Evolutionary conservation across 2,329 filamentous ascomycete genomes (phyloP), one percentile per base, ranked within the genome.

Genomic region (Endothia cerciana): DNA sequence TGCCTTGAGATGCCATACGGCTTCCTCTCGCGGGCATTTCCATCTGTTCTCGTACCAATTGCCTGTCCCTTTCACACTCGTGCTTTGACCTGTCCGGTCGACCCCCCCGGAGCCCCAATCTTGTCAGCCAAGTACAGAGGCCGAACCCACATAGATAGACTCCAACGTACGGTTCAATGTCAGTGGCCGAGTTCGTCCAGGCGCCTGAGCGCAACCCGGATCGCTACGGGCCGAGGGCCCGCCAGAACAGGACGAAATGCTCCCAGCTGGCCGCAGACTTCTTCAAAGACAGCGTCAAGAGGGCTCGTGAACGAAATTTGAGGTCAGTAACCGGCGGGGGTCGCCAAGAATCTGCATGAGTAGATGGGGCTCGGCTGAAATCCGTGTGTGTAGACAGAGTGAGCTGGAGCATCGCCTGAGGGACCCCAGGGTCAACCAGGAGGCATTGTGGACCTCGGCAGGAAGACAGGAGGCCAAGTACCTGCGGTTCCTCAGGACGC

Each of bases 261-360:
- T 72, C 74, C 19, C 74, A 76, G 41, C 68, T 79, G 72, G 85
- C 91, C 53, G 82, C 85, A 64, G 88, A 89, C 65, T 92, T 92
- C 80, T 93, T 93, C 82, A 89, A 90, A 73, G 89, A 92, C 77
- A 92, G 90, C 75, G 91, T 93, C 47, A 88, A 91, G 77, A 85
- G 90, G 71, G 90, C 90, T 65, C 84, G 89, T 71, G 90, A 92
- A 75, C 85, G 90, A 60, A 92, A 92, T 74, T 84, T 89, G 74
- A 85, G 89, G 89, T 91, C 77, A 64, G 59, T 65, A 36, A n/a
- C n/a, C 53, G 22, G n/a, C 5, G 22, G 17, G 7, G n/a, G 25
- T 25, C 33, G 19, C 11, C 33, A 36, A 19, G 15, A 28, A 19
- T 8, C 47, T 36, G 15, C 6, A 30, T 55, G 51, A 47, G 19